Conservation (phyloP, 768 basidiomycete genomes). For the Hygrocybe punicea region DNA sequence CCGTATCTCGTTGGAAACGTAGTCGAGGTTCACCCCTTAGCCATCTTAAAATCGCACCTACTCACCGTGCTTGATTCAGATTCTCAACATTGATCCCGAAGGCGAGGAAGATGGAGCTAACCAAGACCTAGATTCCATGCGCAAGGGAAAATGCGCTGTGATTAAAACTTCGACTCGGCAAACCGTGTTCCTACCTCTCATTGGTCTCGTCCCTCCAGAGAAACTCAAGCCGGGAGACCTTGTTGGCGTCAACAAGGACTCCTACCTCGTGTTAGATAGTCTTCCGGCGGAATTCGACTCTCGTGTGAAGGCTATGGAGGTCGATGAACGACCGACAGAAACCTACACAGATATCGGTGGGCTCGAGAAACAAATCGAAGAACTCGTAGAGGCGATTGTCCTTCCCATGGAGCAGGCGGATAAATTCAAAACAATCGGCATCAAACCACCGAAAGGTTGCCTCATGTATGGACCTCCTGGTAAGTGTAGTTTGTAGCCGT, state of each 20-base stretch:
- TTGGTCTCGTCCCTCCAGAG: constrained; percentile 93
- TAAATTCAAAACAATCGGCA: constrained; percentile 97
- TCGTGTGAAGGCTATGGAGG: constrained; percentile 99
- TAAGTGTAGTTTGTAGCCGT: constrained; percentile 29
- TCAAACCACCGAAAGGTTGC: constrained; percentile 95
- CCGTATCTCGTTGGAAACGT: constrained; percentile 98
- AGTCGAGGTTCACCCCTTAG: constrained; percentile 70
- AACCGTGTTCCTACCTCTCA: constrained; percentile 96
- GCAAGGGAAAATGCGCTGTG: constrained; percentile 96
- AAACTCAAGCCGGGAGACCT: constrained; percentile 88
- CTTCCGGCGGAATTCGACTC: constrained; percentile 97
- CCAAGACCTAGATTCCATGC: constrained; percentile 92
- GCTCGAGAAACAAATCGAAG: constrained; percentile 98
- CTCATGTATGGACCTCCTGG: constrained; percentile 99
- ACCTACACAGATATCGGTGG: constrained; percentile 98
- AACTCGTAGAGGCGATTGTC: constrained; percentile 96
- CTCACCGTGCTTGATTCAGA: constrained; percentile 44
- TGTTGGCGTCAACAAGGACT: constrained; percentile 99
- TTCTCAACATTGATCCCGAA: constrained; percentile 92
- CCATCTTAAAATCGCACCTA: not conserved
- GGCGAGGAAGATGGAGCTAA: constrained; percentile 93
- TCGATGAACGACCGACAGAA: constrained; percentile 96
- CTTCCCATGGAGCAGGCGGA: constrained; percentile 98
- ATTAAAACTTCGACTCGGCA: constrained; percentile 99
- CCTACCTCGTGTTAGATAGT: constrained; percentile 93